Evolutionary conservation across 1,284 basidiomycete species (phyloP).

Genomic region (Coniophora puteana): DNA sequence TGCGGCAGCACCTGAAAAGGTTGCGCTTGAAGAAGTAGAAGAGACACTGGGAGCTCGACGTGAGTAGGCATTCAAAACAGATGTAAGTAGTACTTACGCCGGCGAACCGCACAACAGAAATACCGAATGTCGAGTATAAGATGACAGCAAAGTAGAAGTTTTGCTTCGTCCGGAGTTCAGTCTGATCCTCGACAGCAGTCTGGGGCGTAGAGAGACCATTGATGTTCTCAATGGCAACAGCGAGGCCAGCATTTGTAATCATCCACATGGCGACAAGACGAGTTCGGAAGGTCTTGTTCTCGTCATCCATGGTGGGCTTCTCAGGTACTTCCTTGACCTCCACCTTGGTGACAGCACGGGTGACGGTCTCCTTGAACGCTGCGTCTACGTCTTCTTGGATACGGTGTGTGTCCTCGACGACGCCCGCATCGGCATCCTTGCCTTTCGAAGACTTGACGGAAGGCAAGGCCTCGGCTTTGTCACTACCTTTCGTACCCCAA

Average conservation of each 20-base stretch:
- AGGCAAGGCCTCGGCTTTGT: constrained; percentile 93
- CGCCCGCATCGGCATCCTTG: constrained; percentile 70
- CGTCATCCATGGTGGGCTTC: constrained; percentile 86
- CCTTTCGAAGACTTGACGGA: constrained; percentile 83
- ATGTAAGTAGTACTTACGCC: constrained; percentile 58
- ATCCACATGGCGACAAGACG: constrained; percentile 87
- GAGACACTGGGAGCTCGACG: constrained; percentile 52
- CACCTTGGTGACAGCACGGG: constrained; percentile 85
- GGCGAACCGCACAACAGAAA: constrained; percentile 77
- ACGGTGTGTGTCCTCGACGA: constrained; percentile 80
- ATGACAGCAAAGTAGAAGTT: constrained; percentile 82
- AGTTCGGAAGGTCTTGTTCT: constrained; percentile 93
- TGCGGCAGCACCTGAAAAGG: constrained; percentile 77
- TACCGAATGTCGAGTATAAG: constrained; percentile 85
- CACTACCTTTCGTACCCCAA: constrained; percentile 96
- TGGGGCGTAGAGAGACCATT: constrained; percentile 65
- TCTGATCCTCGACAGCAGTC: constrained; percentile 39
- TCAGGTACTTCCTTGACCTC: constrained; percentile 67
- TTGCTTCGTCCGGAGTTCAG: constrained; percentile 54
- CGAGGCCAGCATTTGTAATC: constrained; percentile 75
- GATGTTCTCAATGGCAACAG: constrained; percentile 82
- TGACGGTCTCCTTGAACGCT: constrained; percentile 93
- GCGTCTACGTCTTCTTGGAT: constrained; percentile 88
- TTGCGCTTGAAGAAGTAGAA: constrained; percentile 83
- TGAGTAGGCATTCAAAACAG: constrained; percentile 14